These are phyloP conservation scores for Tillandsia leiboldiana DNA, from an alignment of 176 grass and related monocot species.

Conservation along the genomic window DNA sequence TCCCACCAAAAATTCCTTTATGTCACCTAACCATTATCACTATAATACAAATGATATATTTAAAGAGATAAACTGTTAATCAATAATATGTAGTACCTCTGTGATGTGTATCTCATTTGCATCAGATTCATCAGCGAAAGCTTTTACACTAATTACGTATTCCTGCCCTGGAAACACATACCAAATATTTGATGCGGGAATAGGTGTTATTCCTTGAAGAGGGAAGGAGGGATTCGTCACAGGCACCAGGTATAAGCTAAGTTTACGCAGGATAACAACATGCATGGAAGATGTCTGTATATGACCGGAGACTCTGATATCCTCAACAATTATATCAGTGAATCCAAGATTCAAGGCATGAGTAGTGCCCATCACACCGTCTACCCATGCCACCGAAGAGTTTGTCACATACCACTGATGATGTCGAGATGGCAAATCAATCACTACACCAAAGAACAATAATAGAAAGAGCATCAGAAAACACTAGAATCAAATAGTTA, in stretches of 20 bases:
- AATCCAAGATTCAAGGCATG: conserved; percentile 56
- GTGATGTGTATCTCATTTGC: conserved; percentile 64
- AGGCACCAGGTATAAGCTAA: conserved; percentile 63
- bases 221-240: conserved; percentile 46
- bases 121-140: conserved; percentile 66
- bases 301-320: conserved; percentile 78
- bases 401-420: conserved; percentile 73
- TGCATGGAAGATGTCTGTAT: conserved; percentile 72
- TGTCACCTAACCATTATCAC: background rate
- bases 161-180: conserved; percentile 81
- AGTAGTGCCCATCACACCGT: conserved; percentile 47
- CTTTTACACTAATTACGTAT: conserved; percentile 58
- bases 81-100: conserved; percentile 42
- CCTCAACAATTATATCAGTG: conserved; percentile 74
- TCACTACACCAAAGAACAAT: conserved; percentile 36
- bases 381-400: conserved; percentile 61
- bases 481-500: background rate
- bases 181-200: conserved; percentile 66
- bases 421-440: conserved; percentile 73
- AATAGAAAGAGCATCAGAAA: conserved; percentile 8
- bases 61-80: conserved; percentile 16
- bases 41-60: conserved; percentile 5
- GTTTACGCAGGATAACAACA: conserved; percentile 66
- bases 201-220: conserved; percentile 39
- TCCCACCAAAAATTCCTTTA: too few species aligned